Evolutionary conservation across 176 grass and related monocot species (phyloP), one percentile per base, ranked within the genome.

Genomic region (Oryza meyeriana): DNA sequence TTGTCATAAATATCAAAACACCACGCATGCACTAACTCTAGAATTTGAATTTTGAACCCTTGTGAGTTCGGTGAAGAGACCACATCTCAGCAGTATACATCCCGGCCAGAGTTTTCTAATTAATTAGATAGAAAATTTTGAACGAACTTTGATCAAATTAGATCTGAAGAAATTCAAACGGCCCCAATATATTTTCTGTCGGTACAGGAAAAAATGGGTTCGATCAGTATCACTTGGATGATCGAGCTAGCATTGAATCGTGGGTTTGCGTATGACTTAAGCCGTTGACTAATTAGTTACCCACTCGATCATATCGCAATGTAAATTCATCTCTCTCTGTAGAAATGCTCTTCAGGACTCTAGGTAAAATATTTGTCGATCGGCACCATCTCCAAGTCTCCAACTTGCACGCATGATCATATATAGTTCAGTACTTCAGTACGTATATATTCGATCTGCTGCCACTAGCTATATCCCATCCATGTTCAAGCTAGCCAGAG

Each of bases 241-340:
- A 45, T 10, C n/a, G 24, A 41, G 28, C 69, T 20, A 71, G 13
- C 24, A 73, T 50, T 30, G 13, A 72, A 67, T 57, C 8, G 50
- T 41, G 17, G 29, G 52, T 3, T 72, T 63, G 79, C 79, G 31
- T 82, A 36, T 30, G 52, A 29, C 27, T 62, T 44, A 82, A 82
- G 79, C 20, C 59, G 67, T 72, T 81, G 79, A 81, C 50, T 29
- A 31, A 11, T 55, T 45, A 45, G 42, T 14, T 24, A 39, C 10
- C n/a, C 22, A 42, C 36, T 50, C 29, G 48, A 52, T 50, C n/a
- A n/a, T n/a, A n/a, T n/a, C 48, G 66, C 48, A 52, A 16, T 33
- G 10, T 48, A 74, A 20, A 20, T 74, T 74, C 8, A 16, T 55
- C 72, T 22, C 5, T 4, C 10, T 32, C 42, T 18, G 22, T 9